Conservation (phyloP, 2,329 filamentous ascomycete species). For the Colletotrichum plurivorum region DNA sequence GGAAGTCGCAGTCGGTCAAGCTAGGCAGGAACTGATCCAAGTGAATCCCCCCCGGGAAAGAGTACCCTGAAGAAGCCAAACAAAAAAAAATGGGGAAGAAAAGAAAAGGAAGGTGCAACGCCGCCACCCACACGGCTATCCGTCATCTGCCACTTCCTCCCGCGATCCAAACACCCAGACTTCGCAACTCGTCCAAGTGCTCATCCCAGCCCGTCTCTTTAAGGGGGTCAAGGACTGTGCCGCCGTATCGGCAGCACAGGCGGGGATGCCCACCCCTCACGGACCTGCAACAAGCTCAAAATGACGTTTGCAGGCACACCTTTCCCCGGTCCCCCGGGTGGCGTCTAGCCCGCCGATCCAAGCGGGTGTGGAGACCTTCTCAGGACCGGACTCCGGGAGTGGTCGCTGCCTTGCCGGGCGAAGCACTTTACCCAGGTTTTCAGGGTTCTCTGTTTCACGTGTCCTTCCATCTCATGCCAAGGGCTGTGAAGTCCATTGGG, state of each 20-base stretch:
- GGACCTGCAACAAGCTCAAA: constrained; percentile 9
- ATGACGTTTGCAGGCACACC: constrained; percentile 32
- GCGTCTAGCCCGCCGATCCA: constrained; percentile 31
- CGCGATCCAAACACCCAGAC: constrained; percentile 11
- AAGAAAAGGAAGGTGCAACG: constrained; percentile 11
- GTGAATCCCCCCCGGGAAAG: constrained; percentile 7
- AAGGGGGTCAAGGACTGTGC: not conserved
- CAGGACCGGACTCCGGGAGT: constrained; percentile 23
- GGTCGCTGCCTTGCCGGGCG: not conserved
- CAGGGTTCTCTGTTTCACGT: constrained; percentile 20
- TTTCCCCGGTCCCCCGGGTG: constrained; percentile 31
- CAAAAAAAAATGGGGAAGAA: constrained; percentile 26
- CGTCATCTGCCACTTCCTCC: constrained; percentile 12
- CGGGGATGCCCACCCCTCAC: constrained; percentile 3
- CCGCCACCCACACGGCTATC: constrained; percentile 26
- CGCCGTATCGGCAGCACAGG: not conserved
- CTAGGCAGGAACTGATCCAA: not conserved
- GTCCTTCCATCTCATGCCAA: constrained; percentile 15
- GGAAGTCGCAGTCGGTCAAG: constrained; percentile 5
- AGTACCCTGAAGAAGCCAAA: constrained; percentile 8
- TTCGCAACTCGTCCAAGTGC: constrained; percentile 10
- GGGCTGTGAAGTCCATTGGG: constrained; percentile 3
- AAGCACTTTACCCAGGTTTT: not conserved
- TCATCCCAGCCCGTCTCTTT: not conserved
- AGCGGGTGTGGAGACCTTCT: constrained; percentile 26